Percentiles rank a stretch among this genome's conserved stretches.
These are phyloP conservation scores for Taiozyma sp. DNA, from an alignment of 1,139 yeast genomes.

Conservation along the genomic window DNA sequence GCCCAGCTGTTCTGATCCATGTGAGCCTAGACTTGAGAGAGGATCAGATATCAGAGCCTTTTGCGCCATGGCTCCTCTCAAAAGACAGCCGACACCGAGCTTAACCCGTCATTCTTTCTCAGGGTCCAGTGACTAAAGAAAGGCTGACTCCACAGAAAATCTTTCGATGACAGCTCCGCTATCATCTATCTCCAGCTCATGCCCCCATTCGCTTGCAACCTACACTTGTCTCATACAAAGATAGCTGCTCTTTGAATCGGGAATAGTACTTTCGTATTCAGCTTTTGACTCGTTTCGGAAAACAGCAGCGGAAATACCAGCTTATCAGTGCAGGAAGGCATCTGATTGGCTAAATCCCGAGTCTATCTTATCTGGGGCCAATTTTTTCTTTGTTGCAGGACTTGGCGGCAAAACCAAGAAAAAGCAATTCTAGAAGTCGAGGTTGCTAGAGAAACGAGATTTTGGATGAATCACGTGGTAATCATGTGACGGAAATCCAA, in stretches of 20 bases:
- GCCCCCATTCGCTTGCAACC: background rate
- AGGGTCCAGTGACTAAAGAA: background rate
- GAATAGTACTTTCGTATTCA: background rate
- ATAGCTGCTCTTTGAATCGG: background rate
- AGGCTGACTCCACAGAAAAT: background rate
- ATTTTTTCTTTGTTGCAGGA: background rate
- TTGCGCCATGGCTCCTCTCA: background rate
- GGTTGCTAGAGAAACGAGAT: background rate
- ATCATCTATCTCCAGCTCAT: background rate
- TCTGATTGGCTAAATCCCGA: constrained; percentile 1
- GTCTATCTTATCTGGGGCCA: background rate
- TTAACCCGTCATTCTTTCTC: background rate
- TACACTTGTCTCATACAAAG: background rate
- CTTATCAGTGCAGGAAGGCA: background rate
- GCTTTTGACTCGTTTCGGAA: background rate
- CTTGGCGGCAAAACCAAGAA: background rate
- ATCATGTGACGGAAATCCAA: background rate
- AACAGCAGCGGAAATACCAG: background rate
- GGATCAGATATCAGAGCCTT: background rate
- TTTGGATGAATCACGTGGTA: background rate
- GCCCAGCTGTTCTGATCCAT: background rate
- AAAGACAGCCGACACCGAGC: background rate
- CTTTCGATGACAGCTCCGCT: background rate
- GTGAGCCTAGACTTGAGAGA: background rate
- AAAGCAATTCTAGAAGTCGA: background rate